Percentiles rank a stretch among this genome's conserved stretches.
phyloP scores from a whole-genome alignment of 192 early-diverging fungal genomes.

The Coemansia guatemalensis region DNA sequence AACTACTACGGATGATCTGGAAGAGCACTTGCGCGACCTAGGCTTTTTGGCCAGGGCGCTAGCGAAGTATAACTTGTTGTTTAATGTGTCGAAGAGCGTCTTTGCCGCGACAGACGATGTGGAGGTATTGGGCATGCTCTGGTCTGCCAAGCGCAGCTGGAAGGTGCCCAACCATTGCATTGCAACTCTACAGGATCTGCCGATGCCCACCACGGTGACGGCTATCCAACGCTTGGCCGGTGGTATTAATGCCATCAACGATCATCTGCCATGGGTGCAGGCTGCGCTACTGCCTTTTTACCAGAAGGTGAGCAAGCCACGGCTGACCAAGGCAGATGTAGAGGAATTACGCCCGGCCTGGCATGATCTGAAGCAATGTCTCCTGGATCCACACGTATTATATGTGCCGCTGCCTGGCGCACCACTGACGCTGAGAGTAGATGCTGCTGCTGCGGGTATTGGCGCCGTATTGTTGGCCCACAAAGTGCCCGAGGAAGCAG shows the following conservation, averaged over 20 bases:
- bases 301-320: neutral
- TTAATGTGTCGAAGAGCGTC: conserved; percentile 19
- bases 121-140: conserved; percentile 3
- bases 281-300: conserved; percentile 28
- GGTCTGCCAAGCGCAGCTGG: conserved; percentile 11
- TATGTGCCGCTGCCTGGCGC: conserved; percentile 24
- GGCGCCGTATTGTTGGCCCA: conserved; percentile 25
- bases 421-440: conserved; percentile 14
- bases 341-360: neutral
- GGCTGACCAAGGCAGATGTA: conserved; percentile 1
- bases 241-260: conserved; percentile 19
- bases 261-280: conserved; percentile 20
- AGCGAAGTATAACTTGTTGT: conserved; percentile 7
- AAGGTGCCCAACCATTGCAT: conserved; percentile 15
- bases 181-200: conserved; percentile 8
- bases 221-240: conserved; percentile 12
- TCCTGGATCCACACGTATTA: conserved; percentile 7
- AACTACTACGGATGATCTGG: neutral
- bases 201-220: conserved; percentile 10
- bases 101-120: conserved; percentile 4
- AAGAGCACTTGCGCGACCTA: conserved; percentile 15
- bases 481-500: conserved; percentile 1
- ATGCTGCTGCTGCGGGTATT: conserved; percentile 18
- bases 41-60: neutral
- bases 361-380: conserved; percentile 6